Base-by-base conservation (phyloP, 306 rosid species). In the Castanea mollissima region DNA sequence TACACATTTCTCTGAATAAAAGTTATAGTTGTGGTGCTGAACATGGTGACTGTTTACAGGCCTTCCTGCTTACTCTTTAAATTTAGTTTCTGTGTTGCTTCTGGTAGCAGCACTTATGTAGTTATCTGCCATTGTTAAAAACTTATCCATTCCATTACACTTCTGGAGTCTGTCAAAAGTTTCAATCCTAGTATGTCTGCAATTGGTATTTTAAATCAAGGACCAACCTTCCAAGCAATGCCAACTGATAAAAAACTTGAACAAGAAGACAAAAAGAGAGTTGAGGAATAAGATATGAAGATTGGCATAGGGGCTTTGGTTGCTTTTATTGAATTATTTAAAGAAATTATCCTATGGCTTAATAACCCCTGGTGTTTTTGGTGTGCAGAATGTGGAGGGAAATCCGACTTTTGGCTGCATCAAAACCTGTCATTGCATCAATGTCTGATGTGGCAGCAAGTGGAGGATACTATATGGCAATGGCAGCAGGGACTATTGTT, bases 391-490 rank as follows among this genome's bases (percentile, higher is more conserved):
- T 95, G 96, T 95, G 99, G 99, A 93, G 98, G 80, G 98, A 95
- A 88, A 95, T 95, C 87, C 90, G 89, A 84, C 93, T 93, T 85
- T 77, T 95, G 89, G 99, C 99, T 83, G 92, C 83, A 79, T 80
- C 96, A 82, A 93, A 91, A 85, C 99, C 99, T 59, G 99, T 95
- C 67, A 68, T 95, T 80, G 92, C 99, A 75, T 95, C 99, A 64
- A 95, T 93, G 99, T 90, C 98, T 77, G 98, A 95, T 89, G 89
- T 93, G 78, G 96, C 99, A 58, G 98, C 98, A 78, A 95, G 99
- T 85, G 99, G 99, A 77, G 97, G 99, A 69, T 95, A 93, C 88
- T 92, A 93, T 82, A 91, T 92, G 97, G 99, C 98, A 69, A 95
- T 95, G 99, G 99, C 93, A 79, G 91, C 97, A 75, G 92, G 89